These are phyloP conservation scores for Zasmidium angulare DNA, from an alignment of 2,329 filamentous ascomycete species.

Conservation along the genomic window DNA sequence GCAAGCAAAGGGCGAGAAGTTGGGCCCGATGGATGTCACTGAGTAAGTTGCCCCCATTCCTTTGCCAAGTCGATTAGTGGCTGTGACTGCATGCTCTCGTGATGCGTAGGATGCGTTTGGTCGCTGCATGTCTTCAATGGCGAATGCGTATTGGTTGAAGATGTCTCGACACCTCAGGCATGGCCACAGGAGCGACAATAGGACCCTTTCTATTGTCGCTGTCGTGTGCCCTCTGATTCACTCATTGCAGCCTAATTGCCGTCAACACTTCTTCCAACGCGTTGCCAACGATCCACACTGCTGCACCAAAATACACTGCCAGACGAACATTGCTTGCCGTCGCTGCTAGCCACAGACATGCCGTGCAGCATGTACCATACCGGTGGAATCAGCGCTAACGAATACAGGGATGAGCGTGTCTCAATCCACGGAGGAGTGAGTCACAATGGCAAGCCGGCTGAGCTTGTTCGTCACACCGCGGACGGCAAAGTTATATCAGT, in stretches of 20 bases:
- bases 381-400: constrained; percentile 21
- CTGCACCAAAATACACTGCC: neutral
- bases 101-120: neutral
- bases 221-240: neutral
- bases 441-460: constrained; percentile 77
- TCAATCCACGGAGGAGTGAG: constrained; percentile 78
- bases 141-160: neutral
- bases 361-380: neutral
- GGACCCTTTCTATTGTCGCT: constrained; percentile 10
- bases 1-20: constrained; percentile 55
- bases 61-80: constrained; percentile 9
- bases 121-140: neutral
- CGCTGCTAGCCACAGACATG: constrained; percentile 2
- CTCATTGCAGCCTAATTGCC: neutral
- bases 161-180: constrained; percentile 1
- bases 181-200: constrained; percentile 3
- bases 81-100: constrained; percentile 2
- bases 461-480: constrained; percentile 74
- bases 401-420: constrained; percentile 65
- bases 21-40: constrained; percentile 53
- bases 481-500: constrained; percentile 79
- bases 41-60: constrained; percentile 41
- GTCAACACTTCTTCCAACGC: neutral
- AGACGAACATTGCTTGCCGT: constrained; percentile 3
- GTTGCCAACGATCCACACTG: neutral